Evolutionary conservation across 306 rosid genomes (phyloP).

Genomic region (barrel medic (Medicago truncatula)): DNA sequence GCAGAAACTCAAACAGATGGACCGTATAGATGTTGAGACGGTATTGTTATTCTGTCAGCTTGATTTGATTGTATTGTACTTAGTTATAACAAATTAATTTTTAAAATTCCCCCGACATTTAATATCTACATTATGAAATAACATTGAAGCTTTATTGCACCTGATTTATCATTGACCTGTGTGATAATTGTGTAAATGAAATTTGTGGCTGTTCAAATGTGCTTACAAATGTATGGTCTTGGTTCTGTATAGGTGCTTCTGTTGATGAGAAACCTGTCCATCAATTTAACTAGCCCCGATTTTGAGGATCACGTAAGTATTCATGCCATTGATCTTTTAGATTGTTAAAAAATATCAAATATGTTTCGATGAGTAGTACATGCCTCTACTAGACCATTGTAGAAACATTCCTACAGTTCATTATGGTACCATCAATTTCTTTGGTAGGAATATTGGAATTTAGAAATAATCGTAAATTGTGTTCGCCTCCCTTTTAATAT

Average conservation of each 20-base stretch:
- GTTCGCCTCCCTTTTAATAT: background rate
- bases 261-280: conserved; percentile 92
- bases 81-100: conserved; percentile 28
- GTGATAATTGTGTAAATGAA: conserved; percentile 16
- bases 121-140: background rate
- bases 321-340: conserved; percentile 31
- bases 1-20: conserved; percentile 83
- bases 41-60: conserved; percentile 49
- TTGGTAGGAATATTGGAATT: background rate
- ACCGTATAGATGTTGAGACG: conserved; percentile 93
- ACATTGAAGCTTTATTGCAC: conserved; percentile 24
- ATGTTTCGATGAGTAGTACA: background rate
- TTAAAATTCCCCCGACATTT: background rate
- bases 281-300: conserved; percentile 85
- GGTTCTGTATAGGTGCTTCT: conserved; percentile 67
- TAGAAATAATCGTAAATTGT: too few relatives aligned
- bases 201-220: background rate
- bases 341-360: conserved; percentile 22
- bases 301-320: conserved; percentile 92
- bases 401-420: background rate
- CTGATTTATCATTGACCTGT: conserved; percentile 10
- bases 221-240: background rate
- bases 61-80: conserved; percentile 17
- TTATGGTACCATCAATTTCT: background rate
- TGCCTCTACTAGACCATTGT: conserved; percentile 16